phyloP scores from a whole-genome alignment of 2,329 filamentous ascomycete species.

The Stagonosporopsis tanaceti region DNA sequence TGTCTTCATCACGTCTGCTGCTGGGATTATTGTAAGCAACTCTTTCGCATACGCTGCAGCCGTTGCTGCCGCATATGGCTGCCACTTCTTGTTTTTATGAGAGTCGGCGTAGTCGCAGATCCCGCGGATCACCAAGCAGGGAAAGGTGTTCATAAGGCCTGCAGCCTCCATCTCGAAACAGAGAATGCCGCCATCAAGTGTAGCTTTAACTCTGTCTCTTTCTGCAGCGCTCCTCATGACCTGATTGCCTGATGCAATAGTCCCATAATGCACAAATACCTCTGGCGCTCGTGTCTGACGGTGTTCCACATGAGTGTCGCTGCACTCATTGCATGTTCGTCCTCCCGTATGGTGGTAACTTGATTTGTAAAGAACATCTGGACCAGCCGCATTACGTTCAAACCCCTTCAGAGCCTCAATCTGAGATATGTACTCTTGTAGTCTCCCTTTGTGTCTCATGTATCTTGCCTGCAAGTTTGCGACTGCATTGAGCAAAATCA shows the following conservation, averaged over 20 bases:
- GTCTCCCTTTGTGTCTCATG: not conserved
- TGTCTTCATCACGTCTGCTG: not conserved
- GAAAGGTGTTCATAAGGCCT: slow-evolving; percentile 10
- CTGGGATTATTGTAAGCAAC: slow-evolving; percentile 11
- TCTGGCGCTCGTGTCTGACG: not conserved
- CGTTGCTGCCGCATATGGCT: slow-evolving; percentile 3
- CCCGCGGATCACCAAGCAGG: slow-evolving; percentile 5
- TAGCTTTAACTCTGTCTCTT: slow-evolving; percentile 4
- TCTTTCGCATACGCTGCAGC: slow-evolving; percentile 9
- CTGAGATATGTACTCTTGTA: not conserved
- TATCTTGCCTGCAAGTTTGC: slow-evolving; percentile 13
- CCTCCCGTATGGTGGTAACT: slow-evolving; percentile 1
- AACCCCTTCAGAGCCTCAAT: not conserved
- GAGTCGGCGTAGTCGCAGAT: slow-evolving; percentile 11
- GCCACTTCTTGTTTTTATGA: slow-evolving; percentile 9
- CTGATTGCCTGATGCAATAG: slow-evolving; percentile 18
- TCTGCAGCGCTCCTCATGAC: slow-evolving; percentile 17
- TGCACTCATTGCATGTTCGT: not conserved
- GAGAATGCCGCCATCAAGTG: slow-evolving; percentile 5
- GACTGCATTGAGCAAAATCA: slow-evolving; percentile 20
- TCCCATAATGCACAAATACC: slow-evolving; percentile 16
- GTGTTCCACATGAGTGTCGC: no score
- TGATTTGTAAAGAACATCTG: slow-evolving; percentile 10
- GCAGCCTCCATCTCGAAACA: not conserved
- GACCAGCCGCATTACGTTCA: slow-evolving; percentile 5